Conservation (phyloP, 2,329 filamentous ascomycete species). For the Colletotrichum endophyticum region DNA sequence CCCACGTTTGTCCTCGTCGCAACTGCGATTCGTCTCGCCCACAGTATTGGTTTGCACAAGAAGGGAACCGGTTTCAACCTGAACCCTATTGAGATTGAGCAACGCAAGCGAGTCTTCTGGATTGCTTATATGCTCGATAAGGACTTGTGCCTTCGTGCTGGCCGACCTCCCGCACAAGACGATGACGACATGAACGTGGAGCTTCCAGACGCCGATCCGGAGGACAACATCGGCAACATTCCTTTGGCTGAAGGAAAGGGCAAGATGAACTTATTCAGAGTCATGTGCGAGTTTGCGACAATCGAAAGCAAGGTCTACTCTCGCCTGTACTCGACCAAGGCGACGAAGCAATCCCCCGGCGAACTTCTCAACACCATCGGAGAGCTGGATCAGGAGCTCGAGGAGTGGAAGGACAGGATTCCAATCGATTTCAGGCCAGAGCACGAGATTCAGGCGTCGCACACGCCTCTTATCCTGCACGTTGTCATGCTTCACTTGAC, state of each 20-base stretch:
- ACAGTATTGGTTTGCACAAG: slow-evolving; percentile 96
- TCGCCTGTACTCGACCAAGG: slow-evolving; percentile 89
- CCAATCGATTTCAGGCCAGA: slow-evolving; percentile 97
- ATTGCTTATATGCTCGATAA: slow-evolving; percentile 71
- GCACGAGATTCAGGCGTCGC: slow-evolving; percentile 90
- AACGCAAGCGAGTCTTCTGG: slow-evolving; percentile 73
- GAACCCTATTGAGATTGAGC: slow-evolving; percentile 92
- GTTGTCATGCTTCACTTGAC: slow-evolving; percentile 94
- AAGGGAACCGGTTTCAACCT: slow-evolving; percentile 90
- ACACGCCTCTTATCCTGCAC: slow-evolving; percentile 92
- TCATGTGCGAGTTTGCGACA: slow-evolving; percentile 88
- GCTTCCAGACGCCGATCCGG: slow-evolving; percentile 86
- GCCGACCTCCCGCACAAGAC: slow-evolving; percentile 65
- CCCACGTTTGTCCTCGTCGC: slow-evolving; percentile 91
- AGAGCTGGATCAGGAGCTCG: slow-evolving; percentile 86
- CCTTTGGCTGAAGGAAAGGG: slow-evolving; percentile 86
- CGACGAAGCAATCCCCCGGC: slow-evolving; percentile 88
- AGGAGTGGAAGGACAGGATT: slow-evolving; percentile 96
- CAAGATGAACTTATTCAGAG: slow-evolving; percentile 93
- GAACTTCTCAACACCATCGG: slow-evolving; percentile 95
- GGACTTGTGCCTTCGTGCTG: slow-evolving; percentile 64
- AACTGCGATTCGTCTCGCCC: slow-evolving; percentile 86
- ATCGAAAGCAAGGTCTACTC: slow-evolving; percentile 97
- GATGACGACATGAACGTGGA: slow-evolving; percentile 91
- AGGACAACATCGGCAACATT: slow-evolving; percentile 94